phyloP scores from a whole-genome alignment of 2,329 filamentous ascomycete species.

The Colletotrichum gloeosporioides region DNA sequence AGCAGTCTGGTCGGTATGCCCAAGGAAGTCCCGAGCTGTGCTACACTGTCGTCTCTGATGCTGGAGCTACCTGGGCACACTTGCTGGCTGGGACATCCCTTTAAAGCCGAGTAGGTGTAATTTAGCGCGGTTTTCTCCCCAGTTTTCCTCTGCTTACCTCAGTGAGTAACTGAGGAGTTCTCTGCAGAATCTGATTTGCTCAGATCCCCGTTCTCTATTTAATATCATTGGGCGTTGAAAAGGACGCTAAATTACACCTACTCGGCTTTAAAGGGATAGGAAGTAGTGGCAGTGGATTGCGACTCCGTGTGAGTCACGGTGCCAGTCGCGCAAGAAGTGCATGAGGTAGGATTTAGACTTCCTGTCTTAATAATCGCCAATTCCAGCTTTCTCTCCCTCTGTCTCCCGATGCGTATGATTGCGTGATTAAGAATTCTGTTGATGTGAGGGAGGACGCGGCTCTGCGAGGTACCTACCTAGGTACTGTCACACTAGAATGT shows the following conservation, averaged over 20 bases:
- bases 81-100: background rate
- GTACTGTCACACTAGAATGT: background rate
- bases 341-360: background rate
- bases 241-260: too few relatives aligned
- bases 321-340: background rate
- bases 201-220: too few relatives aligned
- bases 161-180: too few relatives aligned
- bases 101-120: too few relatives aligned
- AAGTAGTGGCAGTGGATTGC: background rate
- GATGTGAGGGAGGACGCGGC: background rate
- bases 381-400: background rate
- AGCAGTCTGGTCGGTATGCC: background rate
- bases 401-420: background rate
- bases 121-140: too few relatives aligned
- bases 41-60: too few relatives aligned
- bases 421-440: background rate
- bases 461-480: background rate
- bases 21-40: background rate
- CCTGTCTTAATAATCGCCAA: background rate
- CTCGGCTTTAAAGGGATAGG: too few relatives aligned
- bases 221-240: too few relatives aligned
- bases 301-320: background rate
- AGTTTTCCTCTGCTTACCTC: too few relatives aligned
- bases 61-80: background rate
- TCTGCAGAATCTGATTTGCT: too few relatives aligned